These are phyloP conservation scores for Sporothrix mexicana DNA, from an alignment of 2,329 filamentous ascomycete species.

Conservation along the genomic window DNA sequence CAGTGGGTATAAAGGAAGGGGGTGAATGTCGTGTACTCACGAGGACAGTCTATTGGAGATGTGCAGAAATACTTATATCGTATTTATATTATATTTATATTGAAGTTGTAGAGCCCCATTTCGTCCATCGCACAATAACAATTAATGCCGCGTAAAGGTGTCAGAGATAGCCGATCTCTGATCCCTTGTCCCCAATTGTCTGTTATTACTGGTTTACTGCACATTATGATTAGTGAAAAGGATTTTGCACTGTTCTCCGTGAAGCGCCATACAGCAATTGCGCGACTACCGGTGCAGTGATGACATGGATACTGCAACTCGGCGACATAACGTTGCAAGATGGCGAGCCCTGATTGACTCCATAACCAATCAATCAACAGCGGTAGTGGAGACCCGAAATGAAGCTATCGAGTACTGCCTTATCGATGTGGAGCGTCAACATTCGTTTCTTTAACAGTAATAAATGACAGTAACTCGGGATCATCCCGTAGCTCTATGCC, in stretches of 20 bases:
- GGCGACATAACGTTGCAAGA: slow-evolving; percentile 17
- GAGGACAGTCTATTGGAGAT: background rate
- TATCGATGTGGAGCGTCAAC: background rate
- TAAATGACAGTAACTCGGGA: slow-evolving; percentile 34
- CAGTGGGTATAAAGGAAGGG: background rate
- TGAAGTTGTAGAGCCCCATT: background rate
- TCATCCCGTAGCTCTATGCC: slow-evolving; percentile 36
- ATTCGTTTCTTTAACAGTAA: background rate
- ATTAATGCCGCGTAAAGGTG: background rate
- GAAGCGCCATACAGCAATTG: slow-evolving; percentile 9
- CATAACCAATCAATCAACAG: slow-evolving; percentile 7
- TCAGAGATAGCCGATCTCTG: background rate
- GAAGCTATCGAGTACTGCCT: slow-evolving; percentile 20
- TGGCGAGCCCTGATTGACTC: slow-evolving; percentile 21
- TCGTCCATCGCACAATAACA: background rate
- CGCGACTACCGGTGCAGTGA: slow-evolving; percentile 14
- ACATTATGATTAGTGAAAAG: background rate
- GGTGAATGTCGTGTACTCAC: background rate
- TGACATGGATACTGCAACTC: slow-evolving; percentile 16
- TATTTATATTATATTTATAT: background rate
- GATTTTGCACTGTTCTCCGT: background rate
- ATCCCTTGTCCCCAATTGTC: background rate
- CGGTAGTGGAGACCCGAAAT: slow-evolving; percentile 20
- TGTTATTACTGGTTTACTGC: slow-evolving; percentile 4
- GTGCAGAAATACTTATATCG: slow-evolving; percentile 7